phyloP scores from a whole-genome alignment of 345 rosid species.

The rapeseed (Brassica napus) region Da-Ae NC_063442.1:33603501-33604000 shows the following conservation, averaged over 20 bases:
- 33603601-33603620: too few species aligned
- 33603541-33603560: too few species aligned
- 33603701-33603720: not conserved
- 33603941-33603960: constrained; percentile 50
- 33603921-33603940: constrained; percentile 52
- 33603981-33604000: constrained; percentile 1
- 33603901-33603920: constrained; percentile 48
- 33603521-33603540: too few species aligned
- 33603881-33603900: constrained; percentile 47
- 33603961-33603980: constrained; percentile 50
- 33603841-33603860: constrained; percentile 28
- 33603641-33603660: not conserved
- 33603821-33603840: constrained; percentile 21
- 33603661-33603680: not conserved
- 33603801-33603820: not conserved
- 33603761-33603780: not conserved
- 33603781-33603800: not conserved
- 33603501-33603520: too few species aligned
- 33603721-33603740: not conserved
- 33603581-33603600: too few species aligned
- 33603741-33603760: not conserved
- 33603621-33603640: too few species aligned
- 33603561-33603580: too few species aligned
- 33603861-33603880: constrained; percentile 36
- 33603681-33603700: not conserved